These are phyloP conservation scores for Cytospora chrysosperma DNA, from an alignment of 2,329 filamentous ascomycete species.

Conservation along the genomic window DNA sequence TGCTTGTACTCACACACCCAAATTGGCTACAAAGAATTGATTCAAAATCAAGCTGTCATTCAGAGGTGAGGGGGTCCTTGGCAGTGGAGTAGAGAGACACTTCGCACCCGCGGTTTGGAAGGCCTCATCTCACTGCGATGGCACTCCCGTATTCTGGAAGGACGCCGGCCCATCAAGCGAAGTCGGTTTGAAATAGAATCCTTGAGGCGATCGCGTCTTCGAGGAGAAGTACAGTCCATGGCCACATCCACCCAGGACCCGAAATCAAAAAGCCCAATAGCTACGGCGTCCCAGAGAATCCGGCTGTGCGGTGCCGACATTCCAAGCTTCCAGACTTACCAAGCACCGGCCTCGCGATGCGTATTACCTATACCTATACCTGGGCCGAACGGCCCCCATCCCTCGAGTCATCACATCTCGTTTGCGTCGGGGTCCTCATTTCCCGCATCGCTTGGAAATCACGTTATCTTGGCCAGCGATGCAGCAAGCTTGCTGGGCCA, in stretches of 20 bases:
- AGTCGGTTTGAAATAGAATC: neutral
- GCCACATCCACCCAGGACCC: neutral
- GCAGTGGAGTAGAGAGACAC: neutral
- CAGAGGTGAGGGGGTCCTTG: neutral
- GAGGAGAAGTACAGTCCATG: neutral
- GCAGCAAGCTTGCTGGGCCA: neutral
- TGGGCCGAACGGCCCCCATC: neutral
- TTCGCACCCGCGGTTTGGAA: neutral
- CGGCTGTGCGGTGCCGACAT: neutral
- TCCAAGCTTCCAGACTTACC: neutral
- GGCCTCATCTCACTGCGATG: neutral
- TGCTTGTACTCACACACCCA: neutral
- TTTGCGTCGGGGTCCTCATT: neutral
- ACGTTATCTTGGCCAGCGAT: constrained; percentile 12
- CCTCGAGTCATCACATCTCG: neutral
- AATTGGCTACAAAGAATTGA: neutral
- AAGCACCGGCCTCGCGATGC: neutral
- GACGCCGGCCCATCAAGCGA: neutral
- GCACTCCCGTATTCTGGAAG: neutral
- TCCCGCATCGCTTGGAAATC: constrained; percentile 17
- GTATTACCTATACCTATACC: neutral
- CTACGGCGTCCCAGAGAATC: neutral
- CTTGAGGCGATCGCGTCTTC: neutral
- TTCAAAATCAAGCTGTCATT: neutral
- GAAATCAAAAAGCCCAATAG: neutral